Base-by-base conservation (phyloP, 1,139 yeast genomes). In the Geotrichum macrosporum region DNA sequence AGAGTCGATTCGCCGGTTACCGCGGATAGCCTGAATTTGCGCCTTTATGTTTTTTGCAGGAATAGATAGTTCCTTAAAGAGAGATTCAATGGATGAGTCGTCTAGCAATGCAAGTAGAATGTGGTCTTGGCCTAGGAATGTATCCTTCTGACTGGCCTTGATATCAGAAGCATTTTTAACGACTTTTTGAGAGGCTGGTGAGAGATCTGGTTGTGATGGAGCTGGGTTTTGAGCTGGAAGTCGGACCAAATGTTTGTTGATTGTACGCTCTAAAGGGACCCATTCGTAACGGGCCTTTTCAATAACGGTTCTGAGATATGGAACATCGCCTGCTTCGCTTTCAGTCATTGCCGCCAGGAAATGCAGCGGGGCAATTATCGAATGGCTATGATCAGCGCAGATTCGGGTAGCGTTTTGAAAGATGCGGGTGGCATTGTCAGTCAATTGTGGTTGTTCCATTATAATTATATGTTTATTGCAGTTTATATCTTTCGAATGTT, bases 51-150 rank as follows among this genome's bases (percentile, higher is more conserved):
- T 77, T 51, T 84, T 94, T 9, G 75, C 66, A 35, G 82, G 84
- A 35, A 89, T 75, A 21, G 76, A 73, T 38, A 81, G 76, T 52
- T 84, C 94, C 62, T 86, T 86, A 60, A 89, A 77, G n/a, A 92
- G 66, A 45, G 77, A 73, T 64, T 84, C 76, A 38, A 89, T 75
- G 2, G 84, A 72, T 3, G 77, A 65, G 57, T 89, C 96, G 33
- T 88, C 94, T 48, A 92, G 71, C 44, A 94, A 71, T 0, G 97
- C 96, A 53, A 87, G 73, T 45, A 94, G 71, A 15, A 92, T 70
- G 65, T 92, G 99, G 67, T 92, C 99, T 68, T 92, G 97, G 1
- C 96, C 98, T 50, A 92, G 77, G 62, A 78, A 92, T 31, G 81
- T 74, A 67, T 92, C 99, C 66, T 92, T 92, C 64, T 92, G 99